Conservation (phyloP, 2,329 filamentous ascomycete genomes). For the Trichoderma endophyticum region DNA sequence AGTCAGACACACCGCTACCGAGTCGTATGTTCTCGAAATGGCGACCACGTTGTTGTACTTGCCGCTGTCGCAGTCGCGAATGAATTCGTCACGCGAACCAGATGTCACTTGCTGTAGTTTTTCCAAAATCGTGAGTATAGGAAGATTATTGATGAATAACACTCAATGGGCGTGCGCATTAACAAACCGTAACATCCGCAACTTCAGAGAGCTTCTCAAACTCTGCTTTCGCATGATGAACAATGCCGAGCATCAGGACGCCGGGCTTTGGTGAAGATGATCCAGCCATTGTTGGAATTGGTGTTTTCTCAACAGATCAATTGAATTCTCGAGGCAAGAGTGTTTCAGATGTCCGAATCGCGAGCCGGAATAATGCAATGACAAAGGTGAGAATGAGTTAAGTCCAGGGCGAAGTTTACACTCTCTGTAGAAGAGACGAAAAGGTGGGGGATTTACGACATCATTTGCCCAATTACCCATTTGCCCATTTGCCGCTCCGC, state of each 20-base stretch:
- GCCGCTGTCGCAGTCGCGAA: background rate
- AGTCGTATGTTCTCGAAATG: background rate
- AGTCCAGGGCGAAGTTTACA: background rate
- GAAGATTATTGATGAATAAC: background rate
- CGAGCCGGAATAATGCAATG: background rate
- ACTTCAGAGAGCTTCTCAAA: background rate
- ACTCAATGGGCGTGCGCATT: background rate
- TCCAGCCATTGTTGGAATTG: background rate
- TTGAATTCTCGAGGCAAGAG: background rate
- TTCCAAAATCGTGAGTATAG: background rate
- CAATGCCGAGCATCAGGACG: background rate
- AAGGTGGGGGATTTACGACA: background rate
- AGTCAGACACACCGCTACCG: background rate
- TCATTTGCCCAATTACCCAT: background rate
- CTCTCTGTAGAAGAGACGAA: background rate
- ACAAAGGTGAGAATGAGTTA: background rate
- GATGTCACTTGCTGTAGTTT: background rate
- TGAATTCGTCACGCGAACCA: background rate
- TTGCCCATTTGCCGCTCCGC: background rate
- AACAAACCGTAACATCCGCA: background rate
- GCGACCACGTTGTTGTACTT: background rate
- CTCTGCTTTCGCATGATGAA: background rate
- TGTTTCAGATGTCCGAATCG: background rate
- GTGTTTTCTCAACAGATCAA: background rate
- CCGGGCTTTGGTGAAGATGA: background rate